Conservation (phyloP, 176 grass and related monocot genomes). For the Chrysopogon serrulatus region DNA sequence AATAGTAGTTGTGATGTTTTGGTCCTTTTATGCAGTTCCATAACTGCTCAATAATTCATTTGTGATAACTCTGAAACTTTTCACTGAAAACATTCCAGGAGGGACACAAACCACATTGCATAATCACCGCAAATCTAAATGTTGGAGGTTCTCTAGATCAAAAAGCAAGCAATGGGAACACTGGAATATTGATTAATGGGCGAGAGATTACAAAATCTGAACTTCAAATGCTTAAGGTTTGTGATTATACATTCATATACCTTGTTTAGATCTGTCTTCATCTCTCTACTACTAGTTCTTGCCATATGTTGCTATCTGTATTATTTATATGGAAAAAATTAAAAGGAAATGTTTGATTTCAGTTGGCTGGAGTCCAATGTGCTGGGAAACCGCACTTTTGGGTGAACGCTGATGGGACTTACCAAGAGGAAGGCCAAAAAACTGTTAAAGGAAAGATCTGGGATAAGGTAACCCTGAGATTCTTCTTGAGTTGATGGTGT, state of each 20-base stretch:
- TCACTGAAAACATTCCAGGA: conserved; percentile 41
- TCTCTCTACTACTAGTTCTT: not conserved
- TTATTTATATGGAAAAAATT: not conserved
- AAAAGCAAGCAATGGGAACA: conserved; percentile 87
- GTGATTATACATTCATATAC: not conserved
- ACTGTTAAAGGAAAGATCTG: conserved; percentile 90
- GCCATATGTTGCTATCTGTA: not conserved
- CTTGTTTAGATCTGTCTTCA: not conserved
- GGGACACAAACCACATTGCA: conserved; percentile 90
- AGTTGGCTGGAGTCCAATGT: conserved; percentile 98
- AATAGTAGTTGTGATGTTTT: not conserved
- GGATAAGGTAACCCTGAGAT: conserved; percentile 66
- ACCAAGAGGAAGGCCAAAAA: conserved; percentile 97
- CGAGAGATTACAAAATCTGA: conserved; percentile 96
- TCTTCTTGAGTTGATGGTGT: not conserved
- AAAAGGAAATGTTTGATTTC: conserved; percentile 12
- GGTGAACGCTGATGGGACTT: conserved; percentile 95
- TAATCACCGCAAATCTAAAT: conserved; percentile 84
- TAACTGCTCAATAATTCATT: not conserved
- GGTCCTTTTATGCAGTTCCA: not conserved
- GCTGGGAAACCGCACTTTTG: conserved; percentile 99
- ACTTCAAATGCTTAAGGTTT: conserved; percentile 93
- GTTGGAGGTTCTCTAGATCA: conserved; percentile 59
- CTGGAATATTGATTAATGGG: conserved; percentile 87
- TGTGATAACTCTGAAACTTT: not conserved